Evolutionary conservation across 176 grass and related monocot species (phyloP).

Genomic region (Triticum timopheevii): DNA sequence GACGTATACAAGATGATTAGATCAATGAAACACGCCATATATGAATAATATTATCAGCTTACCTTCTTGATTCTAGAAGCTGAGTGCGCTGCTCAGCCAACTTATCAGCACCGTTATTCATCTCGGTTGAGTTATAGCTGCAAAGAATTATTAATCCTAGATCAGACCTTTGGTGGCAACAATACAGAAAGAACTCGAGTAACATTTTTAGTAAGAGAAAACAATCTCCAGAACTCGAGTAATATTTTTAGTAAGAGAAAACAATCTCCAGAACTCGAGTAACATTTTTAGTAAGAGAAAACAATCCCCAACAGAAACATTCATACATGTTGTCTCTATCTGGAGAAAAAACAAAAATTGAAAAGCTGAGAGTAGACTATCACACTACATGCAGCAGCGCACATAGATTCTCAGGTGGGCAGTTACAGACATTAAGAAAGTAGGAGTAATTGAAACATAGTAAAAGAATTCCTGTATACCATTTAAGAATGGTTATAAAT

Average conservation of each 20-base stretch:
- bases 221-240: not conserved
- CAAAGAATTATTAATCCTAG: slow-evolving; percentile 18
- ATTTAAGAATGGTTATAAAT: not conserved
- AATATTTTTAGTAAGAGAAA: not conserved
- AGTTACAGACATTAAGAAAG: slow-evolving; percentile 1
- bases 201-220: not conserved
- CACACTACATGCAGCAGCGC: not conserved
- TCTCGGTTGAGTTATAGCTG: slow-evolving; percentile 78
- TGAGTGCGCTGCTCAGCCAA: slow-evolving; percentile 61
- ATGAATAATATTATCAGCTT: not conserved
- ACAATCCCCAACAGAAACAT: not conserved
- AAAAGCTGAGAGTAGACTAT: not conserved
- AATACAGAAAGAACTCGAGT: not conserved
- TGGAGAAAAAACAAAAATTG: not conserved
- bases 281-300: not conserved
- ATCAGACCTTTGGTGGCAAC: slow-evolving; percentile 22
- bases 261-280: not conserved
- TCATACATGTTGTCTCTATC: not conserved
- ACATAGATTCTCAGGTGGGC: slow-evolving; percentile 4
- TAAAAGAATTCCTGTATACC: not conserved
- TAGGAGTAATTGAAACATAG: not conserved
- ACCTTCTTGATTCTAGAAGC: slow-evolving; percentile 62
- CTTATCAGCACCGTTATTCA: slow-evolving; percentile 50
- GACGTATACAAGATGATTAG: not conserved
- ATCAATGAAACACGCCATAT: not conserved